Conservation (phyloP, 306 rosid species). For the Vigna trinervia region DNA sequence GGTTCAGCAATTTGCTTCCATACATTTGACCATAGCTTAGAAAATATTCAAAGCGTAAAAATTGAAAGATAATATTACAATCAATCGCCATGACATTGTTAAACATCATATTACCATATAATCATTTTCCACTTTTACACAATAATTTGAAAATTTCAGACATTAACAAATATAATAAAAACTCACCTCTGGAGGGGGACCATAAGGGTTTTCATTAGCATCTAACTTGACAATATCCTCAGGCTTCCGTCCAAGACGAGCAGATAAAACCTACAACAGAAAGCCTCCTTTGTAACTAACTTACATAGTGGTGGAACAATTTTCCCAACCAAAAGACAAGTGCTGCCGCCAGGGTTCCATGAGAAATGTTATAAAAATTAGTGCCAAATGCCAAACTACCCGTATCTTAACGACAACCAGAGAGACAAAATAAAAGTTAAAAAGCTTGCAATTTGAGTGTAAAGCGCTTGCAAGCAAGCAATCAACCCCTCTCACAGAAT, state of each 20-base stretch:
- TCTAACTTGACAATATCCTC: constrained; percentile 97
- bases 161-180: not conserved
- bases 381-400: not conserved
- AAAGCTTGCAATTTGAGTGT: not conserved
- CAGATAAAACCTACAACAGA: constrained; percentile 71
- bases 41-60: not conserved
- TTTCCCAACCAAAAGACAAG: constrained; percentile 19
- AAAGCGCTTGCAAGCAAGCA: constrained; percentile 16
- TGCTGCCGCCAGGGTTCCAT: not conserved
- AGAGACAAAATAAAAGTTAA: constrained; percentile 21
- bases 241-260: constrained; percentile 88
- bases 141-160: not conserved
- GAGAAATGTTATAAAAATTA: not conserved
- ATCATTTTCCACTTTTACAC: not conserved
- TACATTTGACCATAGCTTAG: not conserved
- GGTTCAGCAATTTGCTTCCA: constrained; percentile 6
- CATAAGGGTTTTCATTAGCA: constrained; percentile 98
- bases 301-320: constrained; percentile 11
- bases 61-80: not conserved
- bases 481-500: constrained; percentile 8
- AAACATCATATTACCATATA: constrained; percentile 26
- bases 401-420: constrained; percentile 16
- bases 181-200: constrained; percentile 96
- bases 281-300: constrained; percentile 39
- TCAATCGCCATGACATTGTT: not conserved